Conservation (phyloP, 306 rosid genomes). For the Purshia tridentata region DNA sequence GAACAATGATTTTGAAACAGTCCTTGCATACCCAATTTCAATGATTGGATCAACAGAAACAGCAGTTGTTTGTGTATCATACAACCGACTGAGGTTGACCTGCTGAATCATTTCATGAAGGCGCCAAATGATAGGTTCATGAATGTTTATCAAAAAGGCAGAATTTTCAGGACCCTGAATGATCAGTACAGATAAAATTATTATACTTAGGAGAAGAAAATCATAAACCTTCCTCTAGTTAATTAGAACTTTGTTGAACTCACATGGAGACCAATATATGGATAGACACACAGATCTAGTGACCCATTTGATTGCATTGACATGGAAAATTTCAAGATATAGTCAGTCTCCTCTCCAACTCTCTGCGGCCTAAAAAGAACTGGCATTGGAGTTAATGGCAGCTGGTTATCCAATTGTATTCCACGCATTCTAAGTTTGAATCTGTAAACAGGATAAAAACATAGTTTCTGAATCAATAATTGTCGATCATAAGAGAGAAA, state of each 20-base stretch:
- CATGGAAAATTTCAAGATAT: conserved; percentile 80
- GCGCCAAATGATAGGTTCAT: conserved; percentile 97
- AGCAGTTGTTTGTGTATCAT: conserved; percentile 76
- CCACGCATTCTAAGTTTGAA: conserved; percentile 86
- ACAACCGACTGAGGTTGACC: conserved; percentile 73
- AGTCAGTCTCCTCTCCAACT: conserved; percentile 68
- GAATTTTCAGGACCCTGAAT: conserved; percentile 84
- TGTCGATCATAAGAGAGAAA: conserved; percentile 10
- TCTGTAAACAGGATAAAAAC: conserved; percentile 43
- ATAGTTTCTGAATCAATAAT: conserved; percentile 28
- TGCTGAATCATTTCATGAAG: conserved; percentile 93
- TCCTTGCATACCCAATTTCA: conserved; percentile 71
- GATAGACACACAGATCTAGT: conserved; percentile 83
- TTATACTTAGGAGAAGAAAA: conserved; percentile 13
- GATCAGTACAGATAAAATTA: conserved; percentile 24
- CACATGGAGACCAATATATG: conserved; percentile 88
- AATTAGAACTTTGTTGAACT: conserved; percentile 34
- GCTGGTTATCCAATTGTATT: conserved; percentile 89
- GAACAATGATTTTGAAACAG: conserved; percentile 24
- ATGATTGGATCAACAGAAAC: conserved; percentile 90
- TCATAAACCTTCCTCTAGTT: conserved; percentile 12
- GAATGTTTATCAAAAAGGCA: conserved; percentile 79
- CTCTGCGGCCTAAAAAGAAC: conserved; percentile 93
- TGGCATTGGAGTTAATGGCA: conserved; percentile 93
- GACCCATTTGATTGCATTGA: conserved; percentile 90